These are phyloP conservation scores for Thielaviopsis musarum DNA, from an alignment of 2,329 filamentous ascomycete genomes.

Conservation along the genomic window DNA sequence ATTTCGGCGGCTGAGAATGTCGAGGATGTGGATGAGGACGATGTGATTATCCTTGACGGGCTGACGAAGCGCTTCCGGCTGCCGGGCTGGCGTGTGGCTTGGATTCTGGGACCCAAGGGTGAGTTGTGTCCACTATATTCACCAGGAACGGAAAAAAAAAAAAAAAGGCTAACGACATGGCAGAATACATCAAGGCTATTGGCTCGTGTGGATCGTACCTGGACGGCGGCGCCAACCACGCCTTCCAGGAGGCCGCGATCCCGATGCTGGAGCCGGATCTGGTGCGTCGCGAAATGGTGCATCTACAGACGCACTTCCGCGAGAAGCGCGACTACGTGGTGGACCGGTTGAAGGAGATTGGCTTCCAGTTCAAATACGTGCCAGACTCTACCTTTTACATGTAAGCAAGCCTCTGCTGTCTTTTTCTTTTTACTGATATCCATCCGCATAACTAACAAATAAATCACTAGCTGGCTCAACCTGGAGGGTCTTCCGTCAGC, in stretches of 20 bases:
- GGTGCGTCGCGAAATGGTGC: constrained; percentile 73
- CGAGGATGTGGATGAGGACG: constrained; percentile 73
- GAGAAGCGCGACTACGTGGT: constrained; percentile 89
- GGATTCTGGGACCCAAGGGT: constrained; percentile 81
- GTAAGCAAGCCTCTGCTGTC: constrained; percentile 26
- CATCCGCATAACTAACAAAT: not conserved
- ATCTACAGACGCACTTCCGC: constrained; percentile 75
- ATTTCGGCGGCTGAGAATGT: constrained; percentile 84
- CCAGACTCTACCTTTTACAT: constrained; percentile 93
- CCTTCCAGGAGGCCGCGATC: constrained; percentile 87
- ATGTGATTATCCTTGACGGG: constrained; percentile 88
- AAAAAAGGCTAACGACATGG: constrained; percentile 10
- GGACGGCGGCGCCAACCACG: constrained; percentile 84
- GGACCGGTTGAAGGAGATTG: constrained; percentile 62
- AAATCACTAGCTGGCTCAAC: constrained; percentile 31
- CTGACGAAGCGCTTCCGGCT: constrained; percentile 94
- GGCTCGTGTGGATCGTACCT: constrained; percentile 86
- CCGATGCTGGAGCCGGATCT: constrained; percentile 78
- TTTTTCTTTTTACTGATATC: not conserved
- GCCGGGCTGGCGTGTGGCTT: constrained; percentile 90
- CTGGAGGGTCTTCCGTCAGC: constrained; percentile 54
- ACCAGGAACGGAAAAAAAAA: too few relatives aligned
- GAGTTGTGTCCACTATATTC: constrained; percentile 12
- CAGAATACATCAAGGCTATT: constrained; percentile 82
- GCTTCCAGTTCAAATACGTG: constrained; percentile 68